Base-by-base conservation (phyloP, 441 rosid genomes). In the Rhodomyrtus psidioides region DNA sequence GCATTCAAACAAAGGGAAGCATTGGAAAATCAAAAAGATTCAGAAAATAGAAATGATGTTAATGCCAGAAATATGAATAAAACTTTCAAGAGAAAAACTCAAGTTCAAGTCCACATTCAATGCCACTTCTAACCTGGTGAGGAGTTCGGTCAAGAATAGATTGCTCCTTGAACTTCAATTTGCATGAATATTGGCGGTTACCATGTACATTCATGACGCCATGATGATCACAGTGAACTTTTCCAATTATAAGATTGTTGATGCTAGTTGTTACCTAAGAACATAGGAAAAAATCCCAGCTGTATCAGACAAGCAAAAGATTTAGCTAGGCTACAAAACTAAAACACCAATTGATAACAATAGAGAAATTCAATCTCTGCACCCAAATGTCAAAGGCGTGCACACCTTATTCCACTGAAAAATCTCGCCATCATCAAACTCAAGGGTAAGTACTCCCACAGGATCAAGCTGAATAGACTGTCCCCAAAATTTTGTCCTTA, bases 391-490 rank as follows among this genome's bases (percentile, higher is more conserved):
- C 49, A 39, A 70, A 39, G 51, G 79, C 2, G 21, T 39, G 76
- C 89, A 75, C 57, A 97, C 99, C 97, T 97, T 96, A 90, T 96
- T 97, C 99, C 99, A 97, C 86, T 92, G 95, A 91, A 96, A 97
- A 85, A 88, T 91, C 92, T 96, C 99, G 84, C 99, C 99, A 86
- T 96, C 99, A 86, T 97, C 99, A 84, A 97, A 97, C 92, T 95
- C 98, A 15, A 97, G 90, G 54, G 96, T 93, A 84, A 97, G 90
- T 86, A 90, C 90, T 89, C 99, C 99, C 81, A 94, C 94, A 39
- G 99, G 99, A 81, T 97, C 95, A 76, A 97, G 95, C 94, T 95
- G 98, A 92, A 97, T 97, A n/a, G 99, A 97, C 86, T 94, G 93
- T 54, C 99, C 99, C 99, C 99, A 96, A 88, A 97, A 96, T 92